phyloP scores from a whole-genome alignment of 345 rosid genomes.

The Raphanus raphanistrum region DNA sequence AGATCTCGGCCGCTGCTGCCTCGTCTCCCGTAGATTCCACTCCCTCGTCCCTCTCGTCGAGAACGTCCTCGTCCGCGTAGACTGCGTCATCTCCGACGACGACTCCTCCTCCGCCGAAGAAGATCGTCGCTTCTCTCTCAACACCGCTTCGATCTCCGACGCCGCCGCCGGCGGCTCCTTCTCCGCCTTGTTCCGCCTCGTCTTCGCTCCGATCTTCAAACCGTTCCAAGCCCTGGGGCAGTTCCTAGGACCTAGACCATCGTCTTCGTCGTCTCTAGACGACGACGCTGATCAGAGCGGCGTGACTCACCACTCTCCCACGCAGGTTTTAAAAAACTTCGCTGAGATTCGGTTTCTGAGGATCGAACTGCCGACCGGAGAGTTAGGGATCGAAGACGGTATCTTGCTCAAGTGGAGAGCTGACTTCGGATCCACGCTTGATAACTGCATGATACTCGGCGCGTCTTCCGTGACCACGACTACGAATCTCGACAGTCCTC shows the following conservation, averaged over 20 bases:
- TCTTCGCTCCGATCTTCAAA: constrained; percentile 65
- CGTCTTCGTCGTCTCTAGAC: constrained; percentile 38
- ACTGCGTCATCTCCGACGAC: constrained; percentile 92
- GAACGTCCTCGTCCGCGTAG: constrained; percentile 87
- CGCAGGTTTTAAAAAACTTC: constrained; percentile 83
- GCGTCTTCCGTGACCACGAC: constrained; percentile 59
- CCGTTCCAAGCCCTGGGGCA: constrained; percentile 75
- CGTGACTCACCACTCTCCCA: constrained; percentile 94
- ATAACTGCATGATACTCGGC: constrained; percentile 83
- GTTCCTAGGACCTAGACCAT: constrained; percentile 57
- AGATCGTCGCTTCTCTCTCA: constrained; percentile 47
- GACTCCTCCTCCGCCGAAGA: constrained; percentile 36
- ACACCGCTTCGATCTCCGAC: constrained; percentile 34
- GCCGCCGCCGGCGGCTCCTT: constrained; percentile 36
- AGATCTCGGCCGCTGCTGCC: constrained; percentile 90
- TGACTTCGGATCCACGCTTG: constrained; percentile 92
- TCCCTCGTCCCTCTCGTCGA: constrained; percentile 77
- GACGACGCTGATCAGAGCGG: constrained; percentile 60
- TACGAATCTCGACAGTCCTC: constrained; percentile 29
- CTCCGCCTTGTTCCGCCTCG: constrained; percentile 51
- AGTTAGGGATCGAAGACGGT: constrained; percentile 84
- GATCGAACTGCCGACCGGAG: constrained; percentile 86
- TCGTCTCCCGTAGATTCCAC: constrained; percentile 79
- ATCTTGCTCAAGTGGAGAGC: constrained; percentile 87
- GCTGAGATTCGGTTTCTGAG: constrained; percentile 73